Percentiles rank a stretch among this genome's conserved stretches.
Conservation (phyloP, 306 rosid genomes). For the Quercus mongolica region DNA sequence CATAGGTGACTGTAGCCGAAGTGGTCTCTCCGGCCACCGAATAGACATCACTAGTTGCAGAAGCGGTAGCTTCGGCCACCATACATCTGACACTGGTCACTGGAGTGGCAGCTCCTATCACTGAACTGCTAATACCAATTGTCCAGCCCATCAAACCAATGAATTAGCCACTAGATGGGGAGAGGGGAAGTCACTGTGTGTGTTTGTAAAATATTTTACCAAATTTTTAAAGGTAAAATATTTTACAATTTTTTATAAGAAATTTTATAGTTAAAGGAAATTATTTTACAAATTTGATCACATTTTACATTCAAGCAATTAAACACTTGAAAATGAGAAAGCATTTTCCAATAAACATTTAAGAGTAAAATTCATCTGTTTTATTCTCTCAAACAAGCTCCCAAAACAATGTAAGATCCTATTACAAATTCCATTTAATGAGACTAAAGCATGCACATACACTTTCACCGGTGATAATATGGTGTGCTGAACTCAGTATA, state of each 20-base stretch:
- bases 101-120: fast-evolving
- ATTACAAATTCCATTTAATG: neutral
- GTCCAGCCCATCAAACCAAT: fast-evolving
- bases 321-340: too few species aligned
- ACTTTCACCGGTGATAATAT: slow-evolving; percentile 84
- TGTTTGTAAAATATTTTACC: too few species aligned
- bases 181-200: fast-evolving
- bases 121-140: fast-evolving
- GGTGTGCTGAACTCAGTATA: slow-evolving; percentile 80
- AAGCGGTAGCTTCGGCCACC: too few species aligned
- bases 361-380: too few species aligned
- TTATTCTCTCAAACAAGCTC: neutral
- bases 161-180: too few species aligned
- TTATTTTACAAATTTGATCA: too few species aligned
- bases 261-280: fast-evolving
- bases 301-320: too few species aligned
- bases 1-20: fast-evolving
- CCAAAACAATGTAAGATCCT: slow-evolving; percentile 16
- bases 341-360: too few species aligned
- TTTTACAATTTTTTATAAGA: too few species aligned
- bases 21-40: too few species aligned
- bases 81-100: fast-evolving
- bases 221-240: too few species aligned
- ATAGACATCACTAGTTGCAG: too few species aligned
- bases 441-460: slow-evolving; percentile 39